Base-by-base conservation (phyloP, 257 asterid species). In the Anisodus tanguticus region DNA sequence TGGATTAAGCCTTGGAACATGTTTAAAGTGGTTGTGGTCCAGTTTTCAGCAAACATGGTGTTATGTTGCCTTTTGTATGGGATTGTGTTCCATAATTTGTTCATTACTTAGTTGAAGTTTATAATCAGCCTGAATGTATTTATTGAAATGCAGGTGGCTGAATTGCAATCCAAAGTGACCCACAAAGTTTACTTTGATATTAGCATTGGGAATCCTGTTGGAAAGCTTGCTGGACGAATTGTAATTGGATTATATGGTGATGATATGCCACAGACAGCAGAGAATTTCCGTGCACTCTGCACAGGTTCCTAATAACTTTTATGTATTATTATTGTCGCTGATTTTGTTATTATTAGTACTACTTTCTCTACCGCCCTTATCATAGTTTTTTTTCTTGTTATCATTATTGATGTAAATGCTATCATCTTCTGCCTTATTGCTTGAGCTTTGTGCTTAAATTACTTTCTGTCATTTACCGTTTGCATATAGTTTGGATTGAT, bases 231-330 rank as follows among this genome's bases (percentile, higher is more conserved):
- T 84, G 98, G 99, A 85, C 94, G 92, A 92, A 83, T 97, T 90
- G 97, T 93, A 35, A 93, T 97, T 86, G 99, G 99, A 84, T 90
- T 97, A 88, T 93, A 84, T 85, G 99, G 98, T 71, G 98, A 97
- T 83, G 99, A 90, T 57, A 98, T 97, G 89, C 99, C 99, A 13
- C 93, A 92, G 88, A 97, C 99, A 54, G 94, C 88, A 9, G 99
- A 95, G 86, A 97, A 97, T 79, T 97, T 97, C 94, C 98, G 98
- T 84, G 98, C 99, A 87, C 86, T 97, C 70, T 97, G 98, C 91
- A 97, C 98, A 88, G 98, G 93, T 90, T 81, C 9, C 37, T 53
- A 53, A 15, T 67, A 41, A 5, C 31, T 82, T 82, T 76, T 11
- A 26, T 51, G 77, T 64, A 11, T 15, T 82, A 31, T 16, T 41